Evolutionary conservation across 2,329 filamentous ascomycete species (phyloP).

Genomic region (Blumeria hordei): DNA sequence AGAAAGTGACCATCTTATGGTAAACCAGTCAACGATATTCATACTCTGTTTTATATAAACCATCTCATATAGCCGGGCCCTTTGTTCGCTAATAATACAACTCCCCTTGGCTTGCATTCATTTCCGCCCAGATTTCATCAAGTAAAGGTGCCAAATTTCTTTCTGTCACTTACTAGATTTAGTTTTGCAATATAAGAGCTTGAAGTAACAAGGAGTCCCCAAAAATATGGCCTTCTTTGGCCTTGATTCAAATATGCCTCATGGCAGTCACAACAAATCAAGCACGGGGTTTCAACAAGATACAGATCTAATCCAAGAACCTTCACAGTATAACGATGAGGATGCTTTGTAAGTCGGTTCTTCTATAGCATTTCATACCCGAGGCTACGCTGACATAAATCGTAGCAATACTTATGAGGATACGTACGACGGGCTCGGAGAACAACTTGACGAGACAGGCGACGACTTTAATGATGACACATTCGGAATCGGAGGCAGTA

Average conservation of each 20-base stretch:
- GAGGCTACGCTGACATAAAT: not conserved
- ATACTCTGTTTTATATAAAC: too few species aligned
- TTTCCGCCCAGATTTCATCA: too few species aligned
- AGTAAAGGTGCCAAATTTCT: too few species aligned
- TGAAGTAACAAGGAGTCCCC: slow-evolving; percentile 1
- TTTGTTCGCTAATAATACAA: too few species aligned
- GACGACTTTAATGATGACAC: slow-evolving; percentile 96
- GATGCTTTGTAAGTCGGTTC: slow-evolving; percentile 14
- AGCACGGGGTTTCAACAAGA: slow-evolving; percentile 62
- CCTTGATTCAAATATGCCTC: slow-evolving; percentile 46
- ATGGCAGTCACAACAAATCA: slow-evolving; percentile 29
- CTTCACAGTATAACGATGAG: slow-evolving; percentile 38
- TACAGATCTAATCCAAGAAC: slow-evolving; percentile 69
- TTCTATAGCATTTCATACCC: not conserved
- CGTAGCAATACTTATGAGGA: slow-evolving; percentile 70
- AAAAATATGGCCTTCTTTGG: slow-evolving; percentile 70
- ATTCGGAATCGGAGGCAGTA: slow-evolving; percentile 35
- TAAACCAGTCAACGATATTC: too few species aligned
- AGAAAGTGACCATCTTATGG: too few species aligned
- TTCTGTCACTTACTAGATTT: too few species aligned
- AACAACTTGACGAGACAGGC: slow-evolving; percentile 72
- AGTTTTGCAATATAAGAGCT: too few species aligned
- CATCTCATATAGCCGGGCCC: too few species aligned
- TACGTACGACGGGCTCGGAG: slow-evolving; percentile 84
- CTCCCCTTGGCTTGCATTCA: too few species aligned